These are phyloP conservation scores for Salix arbutifolia DNA, from an alignment of 345 rosid species.

Conservation along the genomic window DNA sequence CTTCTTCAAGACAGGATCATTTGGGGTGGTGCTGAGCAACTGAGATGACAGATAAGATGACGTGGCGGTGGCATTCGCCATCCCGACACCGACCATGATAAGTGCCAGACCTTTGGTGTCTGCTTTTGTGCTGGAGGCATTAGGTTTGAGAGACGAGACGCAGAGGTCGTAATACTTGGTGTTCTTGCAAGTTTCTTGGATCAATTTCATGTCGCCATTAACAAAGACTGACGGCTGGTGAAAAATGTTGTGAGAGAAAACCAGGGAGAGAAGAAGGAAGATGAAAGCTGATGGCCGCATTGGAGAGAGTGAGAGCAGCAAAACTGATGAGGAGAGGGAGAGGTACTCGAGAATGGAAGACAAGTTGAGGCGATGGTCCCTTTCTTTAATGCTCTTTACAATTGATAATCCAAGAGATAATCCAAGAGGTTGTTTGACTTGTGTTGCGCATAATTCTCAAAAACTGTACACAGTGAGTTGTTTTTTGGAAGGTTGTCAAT, in stretches of 20 bases:
- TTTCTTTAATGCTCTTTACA: no score
- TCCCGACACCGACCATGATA: constrained; percentile 52
- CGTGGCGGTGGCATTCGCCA: constrained; percentile 63
- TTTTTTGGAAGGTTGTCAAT: no score
- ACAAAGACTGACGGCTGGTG: constrained; percentile 2
- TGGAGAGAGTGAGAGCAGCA: background rate
- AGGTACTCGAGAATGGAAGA: no score
- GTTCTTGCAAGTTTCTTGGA: constrained; percentile 59
- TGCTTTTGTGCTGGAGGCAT: constrained; percentile 45
- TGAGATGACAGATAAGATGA: constrained; percentile 55
- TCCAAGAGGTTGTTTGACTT: no score
- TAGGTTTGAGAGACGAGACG: constrained; percentile 63
- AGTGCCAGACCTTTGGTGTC: constrained; percentile 67
- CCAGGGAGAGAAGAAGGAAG: constrained; percentile 19
- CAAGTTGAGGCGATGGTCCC: no score
- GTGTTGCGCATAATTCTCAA: no score
- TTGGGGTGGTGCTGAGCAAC: constrained; percentile 12
- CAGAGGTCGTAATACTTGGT: constrained; percentile 70
- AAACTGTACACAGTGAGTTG: no score
- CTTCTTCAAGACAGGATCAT: constrained; percentile 32
- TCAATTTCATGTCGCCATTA: constrained; percentile 30
- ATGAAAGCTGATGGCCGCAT: constrained; percentile 21
- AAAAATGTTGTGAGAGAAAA: background rate
- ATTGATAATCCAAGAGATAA: no score
- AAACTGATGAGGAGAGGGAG: background rate